phyloP scores from a whole-genome alignment of 768 basidiomycete species.

The Trametes cubensis region DNA sequence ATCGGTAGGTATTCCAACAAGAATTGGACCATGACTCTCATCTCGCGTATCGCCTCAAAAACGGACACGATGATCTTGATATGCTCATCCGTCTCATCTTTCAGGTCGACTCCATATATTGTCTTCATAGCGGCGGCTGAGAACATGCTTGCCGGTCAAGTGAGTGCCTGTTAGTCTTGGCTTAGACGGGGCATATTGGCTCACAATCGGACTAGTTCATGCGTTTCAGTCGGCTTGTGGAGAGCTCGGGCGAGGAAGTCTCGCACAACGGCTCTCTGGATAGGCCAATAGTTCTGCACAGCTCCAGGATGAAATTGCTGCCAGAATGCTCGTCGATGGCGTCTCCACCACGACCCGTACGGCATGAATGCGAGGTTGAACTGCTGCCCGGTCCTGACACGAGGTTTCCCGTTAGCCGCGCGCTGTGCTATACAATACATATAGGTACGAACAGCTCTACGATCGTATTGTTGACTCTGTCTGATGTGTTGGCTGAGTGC shows the following conservation, averaged over 20 bases:
- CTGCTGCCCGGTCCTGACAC: constrained; percentile 8
- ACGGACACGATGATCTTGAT: constrained; percentile 21
- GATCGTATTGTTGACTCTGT: background rate
- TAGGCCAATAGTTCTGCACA: background rate
- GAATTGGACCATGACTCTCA: background rate
- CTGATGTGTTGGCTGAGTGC: constrained; percentile 23
- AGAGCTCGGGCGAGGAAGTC: constrained; percentile 14
- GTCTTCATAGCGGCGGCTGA: constrained; percentile 2
- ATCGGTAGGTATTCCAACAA: constrained; percentile 9
- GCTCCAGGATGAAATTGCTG: constrained; percentile 12
- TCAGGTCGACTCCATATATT: constrained; percentile 4
- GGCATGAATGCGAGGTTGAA: constrained; percentile 9
- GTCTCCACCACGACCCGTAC: constrained; percentile 18
- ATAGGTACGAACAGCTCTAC: background rate
- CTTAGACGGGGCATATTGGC: too few species aligned
- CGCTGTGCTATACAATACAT: background rate
- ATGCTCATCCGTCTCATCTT: constrained; percentile 14
- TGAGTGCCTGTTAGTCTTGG: background rate
- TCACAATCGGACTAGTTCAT: constrained; percentile 12
- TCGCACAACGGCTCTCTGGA: constrained; percentile 6
- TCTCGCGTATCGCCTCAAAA: background rate
- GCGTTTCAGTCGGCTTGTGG: background rate
- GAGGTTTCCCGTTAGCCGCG: background rate
- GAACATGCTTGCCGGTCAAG: background rate
- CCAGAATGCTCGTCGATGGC: constrained; percentile 17